phyloP scores from a whole-genome alignment of 768 basidiomycete species.

The Suillus alpinus region DNA sequence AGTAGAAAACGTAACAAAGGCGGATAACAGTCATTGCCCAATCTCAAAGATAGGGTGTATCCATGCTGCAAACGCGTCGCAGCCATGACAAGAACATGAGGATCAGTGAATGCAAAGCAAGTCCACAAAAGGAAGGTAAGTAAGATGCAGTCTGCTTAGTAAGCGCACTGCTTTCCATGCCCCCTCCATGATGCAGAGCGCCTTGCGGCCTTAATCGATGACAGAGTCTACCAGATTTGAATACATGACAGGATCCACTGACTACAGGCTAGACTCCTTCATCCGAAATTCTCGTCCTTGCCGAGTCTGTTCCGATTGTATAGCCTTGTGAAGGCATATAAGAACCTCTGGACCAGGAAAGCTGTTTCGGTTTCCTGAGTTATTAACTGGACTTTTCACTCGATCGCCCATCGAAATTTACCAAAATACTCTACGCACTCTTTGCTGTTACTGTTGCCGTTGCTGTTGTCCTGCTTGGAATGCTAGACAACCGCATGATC shows the following conservation, averaged over 20 bases:
- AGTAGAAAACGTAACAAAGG: not conserved
- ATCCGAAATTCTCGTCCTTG: constrained; percentile 15
- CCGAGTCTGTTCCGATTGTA: constrained; percentile 14
- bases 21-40: not conserved
- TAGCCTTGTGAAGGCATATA: constrained; percentile 29
- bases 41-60: not conserved
- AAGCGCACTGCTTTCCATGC: constrained; percentile 22
- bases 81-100: constrained; percentile 3
- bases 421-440: constrained; percentile 28
- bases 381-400: constrained; percentile 4
- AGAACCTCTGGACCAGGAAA: constrained; percentile 9
- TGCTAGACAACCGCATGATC: constrained; percentile 32
- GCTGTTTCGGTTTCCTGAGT: not conserved
- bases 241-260: constrained; percentile 18
- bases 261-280: constrained; percentile 3
- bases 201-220: constrained; percentile 9
- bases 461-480: constrained; percentile 23
- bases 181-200: constrained; percentile 14
- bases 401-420: constrained; percentile 9
- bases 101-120: not conserved
- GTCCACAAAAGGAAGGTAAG: constrained; percentile 25
- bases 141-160: constrained; percentile 18
- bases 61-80: not conserved
- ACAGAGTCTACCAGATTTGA: constrained; percentile 4
- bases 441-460: constrained; percentile 13